Evolutionary conservation across 2,329 filamentous ascomycete genomes (phyloP).

Genomic region (Acrodontium crateriforme): DNA sequence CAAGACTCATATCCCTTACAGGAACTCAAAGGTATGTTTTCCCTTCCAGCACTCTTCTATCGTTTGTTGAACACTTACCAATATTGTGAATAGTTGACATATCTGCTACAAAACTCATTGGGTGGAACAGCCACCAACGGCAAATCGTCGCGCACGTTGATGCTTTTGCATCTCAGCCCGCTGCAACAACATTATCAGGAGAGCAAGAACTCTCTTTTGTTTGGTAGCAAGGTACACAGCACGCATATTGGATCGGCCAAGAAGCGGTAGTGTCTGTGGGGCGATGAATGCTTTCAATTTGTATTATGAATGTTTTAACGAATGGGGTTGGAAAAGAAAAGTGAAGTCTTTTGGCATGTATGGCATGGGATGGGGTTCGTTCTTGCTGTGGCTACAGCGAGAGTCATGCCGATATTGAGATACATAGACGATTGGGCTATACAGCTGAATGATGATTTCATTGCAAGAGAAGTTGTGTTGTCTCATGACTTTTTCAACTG

Average conservation of each 20-base stretch:
- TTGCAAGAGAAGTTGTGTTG: too few species aligned
- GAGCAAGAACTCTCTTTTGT: conserved; percentile 86
- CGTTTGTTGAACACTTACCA: neutral
- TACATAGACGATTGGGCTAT: too few species aligned
- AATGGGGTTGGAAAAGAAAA: too few species aligned
- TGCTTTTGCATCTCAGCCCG: conserved; percentile 98
- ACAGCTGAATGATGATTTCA: too few species aligned
- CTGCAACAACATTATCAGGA: conserved; percentile 82
- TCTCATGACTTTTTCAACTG: too few species aligned
- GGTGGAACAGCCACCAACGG: conserved; percentile 55
- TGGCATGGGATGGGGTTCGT: too few species aligned
- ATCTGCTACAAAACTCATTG: conserved; percentile 84
- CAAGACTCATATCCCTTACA: conserved; percentile 65
- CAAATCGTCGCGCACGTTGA: conserved; percentile 68
- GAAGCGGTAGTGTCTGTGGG: conserved; percentile 21
- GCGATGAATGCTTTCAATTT: too few species aligned
- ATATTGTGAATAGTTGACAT: conserved; percentile 51
- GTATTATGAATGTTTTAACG: too few species aligned
- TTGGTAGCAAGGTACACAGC: conserved; percentile 85
- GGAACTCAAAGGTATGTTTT: conserved; percentile 69
- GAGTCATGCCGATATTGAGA: too few species aligned
- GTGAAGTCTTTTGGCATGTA: too few species aligned
- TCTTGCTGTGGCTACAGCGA: too few species aligned
- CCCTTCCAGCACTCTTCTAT: neutral
- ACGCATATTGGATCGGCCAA: conserved; percentile 87